Conservation (phyloP, 1,284 basidiomycete genomes). For the Entoloma clypeatum region DNA sequence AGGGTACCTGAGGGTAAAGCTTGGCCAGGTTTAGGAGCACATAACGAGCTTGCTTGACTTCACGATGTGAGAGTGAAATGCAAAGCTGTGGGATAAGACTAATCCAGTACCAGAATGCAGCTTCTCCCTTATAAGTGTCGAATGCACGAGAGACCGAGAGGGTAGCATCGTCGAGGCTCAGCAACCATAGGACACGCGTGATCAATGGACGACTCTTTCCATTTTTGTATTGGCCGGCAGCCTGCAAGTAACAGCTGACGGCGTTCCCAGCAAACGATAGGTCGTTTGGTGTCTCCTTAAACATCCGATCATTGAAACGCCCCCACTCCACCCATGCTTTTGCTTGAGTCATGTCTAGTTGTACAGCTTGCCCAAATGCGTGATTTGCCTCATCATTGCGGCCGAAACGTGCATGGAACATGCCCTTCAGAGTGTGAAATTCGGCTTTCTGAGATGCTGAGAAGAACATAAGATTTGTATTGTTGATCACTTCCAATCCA, state of each 20-base stretch:
- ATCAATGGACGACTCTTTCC: slow-evolving; percentile 92
- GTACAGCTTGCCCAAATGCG: slow-evolving; percentile 93
- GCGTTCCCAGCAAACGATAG: slow-evolving; percentile 83
- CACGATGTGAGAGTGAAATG: slow-evolving; percentile 84
- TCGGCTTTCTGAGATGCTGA: slow-evolving; percentile 94
- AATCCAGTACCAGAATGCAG: slow-evolving; percentile 99
- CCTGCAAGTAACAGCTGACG: slow-evolving; percentile 97
- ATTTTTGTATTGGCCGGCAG: slow-evolving; percentile 94
- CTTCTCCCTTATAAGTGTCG: slow-evolving; percentile 95
- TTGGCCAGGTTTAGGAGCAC: slow-evolving; percentile 91
- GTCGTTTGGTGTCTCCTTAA: slow-evolving; percentile 78
- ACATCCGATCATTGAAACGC: slow-evolving; percentile 89
- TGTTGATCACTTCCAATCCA: slow-evolving; percentile 98
- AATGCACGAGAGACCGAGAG: slow-evolving; percentile 85
- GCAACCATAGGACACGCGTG: slow-evolving; percentile 92
- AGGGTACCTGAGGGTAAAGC: slow-evolving; percentile 84
- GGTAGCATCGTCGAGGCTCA: slow-evolving; percentile 85
- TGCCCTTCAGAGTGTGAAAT: slow-evolving; percentile 99
- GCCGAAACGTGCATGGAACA: slow-evolving; percentile 92
- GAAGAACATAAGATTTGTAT: slow-evolving; percentile 99
- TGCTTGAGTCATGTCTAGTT: slow-evolving; percentile 91
- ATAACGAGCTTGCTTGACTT: slow-evolving; percentile 90
- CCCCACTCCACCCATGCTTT: slow-evolving; percentile 99
- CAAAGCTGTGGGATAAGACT: slow-evolving; percentile 96
- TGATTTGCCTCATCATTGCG: slow-evolving; percentile 89